A percentile compares a stretch with the other conserved stretches of the same genome.
These are phyloP conservation scores for Eimeria brunetti DNA, from an alignment of 169 alveolate species.

Conservation along the genomic window DNA sequence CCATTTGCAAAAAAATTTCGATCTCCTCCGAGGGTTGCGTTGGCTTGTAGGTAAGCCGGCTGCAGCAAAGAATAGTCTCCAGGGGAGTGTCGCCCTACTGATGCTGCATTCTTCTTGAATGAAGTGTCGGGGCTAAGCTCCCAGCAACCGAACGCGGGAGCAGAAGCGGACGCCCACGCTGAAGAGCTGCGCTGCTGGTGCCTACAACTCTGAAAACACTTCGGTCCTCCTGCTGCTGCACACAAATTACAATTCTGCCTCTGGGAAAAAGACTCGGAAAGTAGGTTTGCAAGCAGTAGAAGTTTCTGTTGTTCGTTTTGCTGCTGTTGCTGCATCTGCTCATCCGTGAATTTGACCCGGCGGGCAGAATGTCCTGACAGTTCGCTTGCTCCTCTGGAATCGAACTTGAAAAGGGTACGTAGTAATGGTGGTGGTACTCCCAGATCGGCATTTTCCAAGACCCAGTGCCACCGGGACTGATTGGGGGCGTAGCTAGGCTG, in stretches of 20 bases:
- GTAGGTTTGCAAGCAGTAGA: conserved; percentile 23
- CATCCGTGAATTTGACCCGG: conserved; percentile 50
- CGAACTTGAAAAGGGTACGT: background rate
- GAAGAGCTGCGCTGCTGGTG: background rate
- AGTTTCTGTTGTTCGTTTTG: conserved; percentile 26
- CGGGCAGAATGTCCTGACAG: background rate
- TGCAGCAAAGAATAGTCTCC: background rate
- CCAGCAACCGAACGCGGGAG: conserved; percentile 19
- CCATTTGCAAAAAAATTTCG: background rate
- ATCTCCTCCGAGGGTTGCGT: background rate
- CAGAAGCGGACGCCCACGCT: background rate
- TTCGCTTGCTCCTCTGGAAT: background rate
- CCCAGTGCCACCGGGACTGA: conserved; percentile 3
- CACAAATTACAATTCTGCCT: background rate
- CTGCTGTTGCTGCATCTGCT: conserved; percentile 20
- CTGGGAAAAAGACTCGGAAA: background rate
- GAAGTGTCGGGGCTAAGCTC: background rate
- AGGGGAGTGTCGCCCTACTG: background rate
- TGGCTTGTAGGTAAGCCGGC: background rate
- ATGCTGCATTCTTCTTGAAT: background rate
- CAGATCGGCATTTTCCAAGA: conserved; percentile 22
- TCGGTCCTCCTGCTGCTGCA: background rate
- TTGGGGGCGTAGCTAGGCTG: background rate
- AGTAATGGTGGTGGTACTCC: background rate
- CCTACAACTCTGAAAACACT: background rate